Percentiles rank a stretch among this genome's conserved stretches.
Evolutionary conservation across 2,329 filamentous ascomycete species (phyloP).

Genomic region (Diplodia sapinea): DNA sequence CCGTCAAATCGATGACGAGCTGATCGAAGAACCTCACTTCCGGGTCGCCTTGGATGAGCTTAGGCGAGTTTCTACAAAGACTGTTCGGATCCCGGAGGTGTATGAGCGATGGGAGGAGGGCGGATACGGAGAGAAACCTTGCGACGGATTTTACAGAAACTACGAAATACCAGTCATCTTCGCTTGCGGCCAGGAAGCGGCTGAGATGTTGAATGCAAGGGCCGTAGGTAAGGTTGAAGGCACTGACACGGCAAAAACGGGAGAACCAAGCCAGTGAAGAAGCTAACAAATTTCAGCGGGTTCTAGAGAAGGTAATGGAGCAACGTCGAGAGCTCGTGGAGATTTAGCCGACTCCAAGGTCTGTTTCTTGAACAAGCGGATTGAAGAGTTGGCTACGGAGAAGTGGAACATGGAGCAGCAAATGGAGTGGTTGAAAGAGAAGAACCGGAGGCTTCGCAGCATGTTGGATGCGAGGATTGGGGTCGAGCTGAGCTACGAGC

Average conservation of each 20-base stretch:
- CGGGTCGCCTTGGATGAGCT: neutral
- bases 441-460: neutral
- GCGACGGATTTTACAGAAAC: neutral
- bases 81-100: neutral
- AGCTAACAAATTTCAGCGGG: neutral
- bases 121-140: neutral
- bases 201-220: neutral
- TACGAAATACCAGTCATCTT: neutral
- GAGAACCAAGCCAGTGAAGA: neutral
- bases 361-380: neutral
- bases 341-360: neutral
- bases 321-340: neutral
- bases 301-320: neutral
- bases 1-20: neutral
- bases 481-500: neutral
- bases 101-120: neutral
- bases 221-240: neutral
- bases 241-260: neutral
- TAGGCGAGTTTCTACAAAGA: no score
- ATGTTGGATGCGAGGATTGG: conserved; percentile 1
- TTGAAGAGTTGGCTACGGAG: neutral
- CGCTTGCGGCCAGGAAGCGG: neutral
- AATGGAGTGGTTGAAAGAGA: conserved; percentile 6
- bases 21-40: neutral
- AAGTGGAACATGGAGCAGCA: neutral